phyloP scores from a whole-genome alignment of 129 eudicot species.

The Tagetes erecta region DNA sequence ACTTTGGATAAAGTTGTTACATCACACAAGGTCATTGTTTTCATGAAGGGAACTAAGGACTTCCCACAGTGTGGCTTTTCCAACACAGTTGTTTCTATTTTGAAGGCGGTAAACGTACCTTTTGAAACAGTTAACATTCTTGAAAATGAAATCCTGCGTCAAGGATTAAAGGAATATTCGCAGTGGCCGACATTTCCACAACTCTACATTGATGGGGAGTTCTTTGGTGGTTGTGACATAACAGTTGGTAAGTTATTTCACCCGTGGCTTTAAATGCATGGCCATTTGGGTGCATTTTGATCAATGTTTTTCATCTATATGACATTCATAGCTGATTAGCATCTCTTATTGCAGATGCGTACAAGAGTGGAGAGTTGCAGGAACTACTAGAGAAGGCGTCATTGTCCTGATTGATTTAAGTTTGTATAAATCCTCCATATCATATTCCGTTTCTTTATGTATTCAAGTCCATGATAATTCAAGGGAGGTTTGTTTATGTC shows the following conservation, averaged over 20 bases:
- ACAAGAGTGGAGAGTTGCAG: slow-evolving; percentile 87
- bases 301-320: not conserved
- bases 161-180: slow-evolving; percentile 89
- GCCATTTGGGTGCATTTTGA: slow-evolving; percentile 15
- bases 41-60: slow-evolving; percentile 97
- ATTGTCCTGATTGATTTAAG: slow-evolving; percentile 50
- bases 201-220: slow-evolving; percentile 91
- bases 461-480: not conserved
- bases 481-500: slow-evolving; percentile 8
- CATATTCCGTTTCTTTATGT: slow-evolving; percentile 23
- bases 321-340: not conserved
- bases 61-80: slow-evolving; percentile 98
- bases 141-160: slow-evolving; percentile 80
- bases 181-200: slow-evolving; percentile 99
- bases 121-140: slow-evolving; percentile 85
- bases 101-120: slow-evolving; percentile 65
- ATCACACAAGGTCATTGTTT: slow-evolving; percentile 79
- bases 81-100: slow-evolving; percentile 80
- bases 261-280: not conserved
- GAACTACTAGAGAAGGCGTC: slow-evolving; percentile 79
- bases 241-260: slow-evolving; percentile 55
- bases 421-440: slow-evolving; percentile 18
- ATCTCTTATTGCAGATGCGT: slow-evolving; percentile 66
- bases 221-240: slow-evolving; percentile 97
- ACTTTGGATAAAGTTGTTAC: slow-evolving; percentile 84